Conservation (phyloP, 495 filamentous ascomycete genomes). For the Delitschia confertaspora region DNA sequence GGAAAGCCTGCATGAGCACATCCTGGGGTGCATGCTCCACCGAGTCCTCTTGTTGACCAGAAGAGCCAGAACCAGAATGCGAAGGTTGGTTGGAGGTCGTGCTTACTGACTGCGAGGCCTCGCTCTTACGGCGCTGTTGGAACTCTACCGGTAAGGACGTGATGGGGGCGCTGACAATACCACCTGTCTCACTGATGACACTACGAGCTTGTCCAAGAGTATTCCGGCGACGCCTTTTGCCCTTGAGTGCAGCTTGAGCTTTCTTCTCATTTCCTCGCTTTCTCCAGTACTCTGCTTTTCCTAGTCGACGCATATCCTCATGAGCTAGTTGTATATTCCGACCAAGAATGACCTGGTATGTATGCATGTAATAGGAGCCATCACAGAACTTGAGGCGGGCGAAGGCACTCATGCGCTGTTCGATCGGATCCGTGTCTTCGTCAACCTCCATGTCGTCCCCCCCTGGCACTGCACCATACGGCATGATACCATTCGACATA, state of each 20-base stretch:
- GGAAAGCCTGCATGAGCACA: slow-evolving; percentile 20
- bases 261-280: slow-evolving; percentile 7
- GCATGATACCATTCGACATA: no score
- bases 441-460: no score
- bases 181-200: slow-evolving; percentile 23
- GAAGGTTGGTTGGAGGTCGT: slow-evolving; percentile 11
- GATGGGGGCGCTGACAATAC: slow-evolving; percentile 17
- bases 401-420: slow-evolving; percentile 40
- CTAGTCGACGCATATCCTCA: slow-evolving; percentile 14
- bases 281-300: slow-evolving; percentile 7
- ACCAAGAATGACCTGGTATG: slow-evolving; percentile 55
- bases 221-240: slow-evolving; percentile 1
- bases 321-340: slow-evolving; percentile 45
- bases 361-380: slow-evolving; percentile 65
- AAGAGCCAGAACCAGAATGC: slow-evolving; percentile 1
- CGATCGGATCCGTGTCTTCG: neutral
- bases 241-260: slow-evolving; percentile 5
- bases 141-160: slow-evolving; percentile 11
- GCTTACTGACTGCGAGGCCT: slow-evolving; percentile 20
- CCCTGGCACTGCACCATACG: no score
- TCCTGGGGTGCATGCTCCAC: slow-evolving; percentile 17
- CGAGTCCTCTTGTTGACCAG: slow-evolving; percentile 4
- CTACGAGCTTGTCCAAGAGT: slow-evolving; percentile 13
- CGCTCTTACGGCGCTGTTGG: slow-evolving; percentile 21
- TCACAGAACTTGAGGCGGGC: slow-evolving; percentile 64